Evolutionary conservation across 2,329 filamentous ascomycete species (phyloP), one percentile per base, ranked within the genome.

Genomic region (Xylariaceae sp.): DNA sequence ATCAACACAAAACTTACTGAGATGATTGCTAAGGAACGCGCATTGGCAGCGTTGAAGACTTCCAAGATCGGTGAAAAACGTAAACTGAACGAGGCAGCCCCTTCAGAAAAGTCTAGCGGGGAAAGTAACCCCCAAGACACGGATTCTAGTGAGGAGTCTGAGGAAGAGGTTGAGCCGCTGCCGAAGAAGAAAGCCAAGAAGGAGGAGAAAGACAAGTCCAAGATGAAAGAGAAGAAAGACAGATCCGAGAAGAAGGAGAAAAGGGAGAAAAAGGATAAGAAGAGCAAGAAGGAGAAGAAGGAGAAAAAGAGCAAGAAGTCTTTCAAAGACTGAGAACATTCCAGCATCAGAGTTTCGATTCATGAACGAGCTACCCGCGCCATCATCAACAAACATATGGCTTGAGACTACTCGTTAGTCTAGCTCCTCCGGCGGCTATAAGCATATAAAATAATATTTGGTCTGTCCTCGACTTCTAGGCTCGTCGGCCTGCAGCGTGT

Each of bases 21-120:
- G 62, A 81, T 83, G 71, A 81, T 86, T 60, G 80, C 82, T 2
- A 83, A 81, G 63, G 82, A 85, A 71, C 76, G 78, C 7, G 81
- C 80, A 36, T 82, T 80, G 69, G 80, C 81, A 7, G 72, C 81
- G 3, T 71, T 82, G 47, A 82, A 77, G 65, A 74, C 74, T 1
- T 71, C 80, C 4, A 74, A 77, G 60, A 62, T 56, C 6, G 60
- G 57, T 16, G 56, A 60, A 6, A 75, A 75, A 56, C 68, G 71
- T 7, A 71, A 72, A 41, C 63, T 67, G 3, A 67, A 69, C 26
- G 65, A 64, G n/a, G 41, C 53, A 26, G 53, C 17, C 7, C 29
- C 53, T 2, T 61, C 58, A 2, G 65, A 58, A 17, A 65, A 67
- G 16, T 51, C 67, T 21, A 67, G 62, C 36, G 63, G 54, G 9